Evolutionary conservation across 805 yeast genomes (phyloP), one percentile per base, ranked within the genome.

Genomic region (Suhomyces emberorum): DNA sequence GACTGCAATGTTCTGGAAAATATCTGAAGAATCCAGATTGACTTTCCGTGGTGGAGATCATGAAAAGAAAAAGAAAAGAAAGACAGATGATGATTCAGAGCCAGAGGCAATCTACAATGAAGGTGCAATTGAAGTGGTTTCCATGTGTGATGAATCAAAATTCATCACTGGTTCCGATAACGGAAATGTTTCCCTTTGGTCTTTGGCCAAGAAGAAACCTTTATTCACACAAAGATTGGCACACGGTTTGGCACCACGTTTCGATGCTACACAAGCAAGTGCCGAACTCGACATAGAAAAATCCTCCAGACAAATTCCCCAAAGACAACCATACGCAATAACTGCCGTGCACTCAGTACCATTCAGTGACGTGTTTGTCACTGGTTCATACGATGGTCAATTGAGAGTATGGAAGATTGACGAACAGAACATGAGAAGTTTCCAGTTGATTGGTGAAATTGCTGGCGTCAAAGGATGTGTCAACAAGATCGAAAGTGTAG

Each of bases 111-210:
- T 76, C 49, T 74, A 68, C 46, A 65, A 77, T 28, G 97, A 93
- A 58, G 98, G 98, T 9, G 80, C 93, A 44, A 81, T 91, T 35
- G 98, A 91, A 50, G 82, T 85, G 53, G 93, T 89, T 22, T 68
- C 84, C 9, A 88, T 89, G 96, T 63, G 86, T 37, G 98, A 93
- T 61, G 95, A 89, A 60, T 77, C 88, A 18, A 88, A 85, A 57
- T 93, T 93, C 55, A 80, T 93, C 31, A 89, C 98, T 1, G 98
- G 98, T 4, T 82, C 95, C 11, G 98, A 93, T 56, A 91, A 89
- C 57, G 98, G 98, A 28, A 84, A 79, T 54, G 63, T 93, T 21
- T 66, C 86, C n/a, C 68, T 93, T 43, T 93, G 98, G 98, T 80
- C 96, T 2, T 64, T 83, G 39, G 81, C 86, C 17, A 88, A 88